phyloP scores from a whole-genome alignment of 352 stramenopile species.

The Phytophthora hibernalis region DNA sequence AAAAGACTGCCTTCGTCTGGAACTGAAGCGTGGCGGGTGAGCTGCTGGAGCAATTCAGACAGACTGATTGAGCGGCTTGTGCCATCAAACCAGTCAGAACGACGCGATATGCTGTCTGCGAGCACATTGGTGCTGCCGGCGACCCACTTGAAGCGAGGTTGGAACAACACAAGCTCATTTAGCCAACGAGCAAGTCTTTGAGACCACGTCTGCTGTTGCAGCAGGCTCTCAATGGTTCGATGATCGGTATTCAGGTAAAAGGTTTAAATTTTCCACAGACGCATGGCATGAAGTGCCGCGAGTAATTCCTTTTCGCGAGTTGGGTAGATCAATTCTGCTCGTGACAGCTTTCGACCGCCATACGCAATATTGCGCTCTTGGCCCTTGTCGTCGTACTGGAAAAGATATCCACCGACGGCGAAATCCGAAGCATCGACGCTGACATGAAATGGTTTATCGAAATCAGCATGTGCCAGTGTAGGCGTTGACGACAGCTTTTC shows the following conservation, averaged over 20 bases:
- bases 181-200: conserved; percentile 5
- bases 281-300: conserved; percentile 15
- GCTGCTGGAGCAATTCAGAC: conserved; percentile 1
- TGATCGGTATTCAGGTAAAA: conserved; percentile 25
- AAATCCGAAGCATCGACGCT: conserved; percentile 18
- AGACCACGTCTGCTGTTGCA: conserved; percentile 18
- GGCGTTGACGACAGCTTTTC: conserved; percentile 1
- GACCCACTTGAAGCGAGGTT: neutral
- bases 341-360: conserved; percentile 15
- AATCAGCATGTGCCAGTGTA: neutral
- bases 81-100: conserved; percentile 2
- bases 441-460: conserved; percentile 4
- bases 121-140: neutral
- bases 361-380: conserved; percentile 10
- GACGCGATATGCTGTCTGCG: neutral
- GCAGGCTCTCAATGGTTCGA: conserved; percentile 1
- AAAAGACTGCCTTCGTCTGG: neutral
- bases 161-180: neutral
- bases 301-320: conserved; percentile 18
- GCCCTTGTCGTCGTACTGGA: neutral
- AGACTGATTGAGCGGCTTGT: conserved; percentile 5
- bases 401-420: conserved; percentile 20
- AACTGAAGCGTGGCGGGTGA: too few species aligned
- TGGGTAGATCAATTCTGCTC: conserved; percentile 16
- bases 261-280: conserved; percentile 6